phyloP scores from a whole-genome alignment of 1,139 yeast species.

The Suhomyces ambrosiae region DNA sequence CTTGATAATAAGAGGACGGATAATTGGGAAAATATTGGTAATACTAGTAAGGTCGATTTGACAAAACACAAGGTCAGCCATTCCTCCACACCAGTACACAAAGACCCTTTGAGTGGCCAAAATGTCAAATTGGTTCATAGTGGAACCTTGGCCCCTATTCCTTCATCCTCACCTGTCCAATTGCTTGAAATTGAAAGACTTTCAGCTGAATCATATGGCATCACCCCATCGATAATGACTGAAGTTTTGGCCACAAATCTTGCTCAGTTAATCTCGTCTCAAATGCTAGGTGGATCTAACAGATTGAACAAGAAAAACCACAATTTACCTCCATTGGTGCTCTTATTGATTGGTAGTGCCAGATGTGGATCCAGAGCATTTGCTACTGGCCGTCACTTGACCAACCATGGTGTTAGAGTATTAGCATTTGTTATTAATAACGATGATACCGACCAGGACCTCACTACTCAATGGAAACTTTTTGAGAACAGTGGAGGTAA shows the following conservation, averaged over 20 bases:
- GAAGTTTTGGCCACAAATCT: slow-evolving; percentile 77
- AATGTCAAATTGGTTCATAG: slow-evolving; percentile 25
- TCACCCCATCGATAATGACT: slow-evolving; percentile 50
- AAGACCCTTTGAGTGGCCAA: slow-evolving; percentile 10
- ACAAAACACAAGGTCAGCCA: slow-evolving; percentile 9
- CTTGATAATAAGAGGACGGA: slow-evolving; percentile 48
- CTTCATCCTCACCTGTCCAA: slow-evolving; percentile 80
- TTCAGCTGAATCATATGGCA: slow-evolving; percentile 54
- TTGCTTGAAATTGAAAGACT: slow-evolving; percentile 75
- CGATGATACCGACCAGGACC: slow-evolving; percentile 34
- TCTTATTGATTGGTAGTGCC: slow-evolving; percentile 71
- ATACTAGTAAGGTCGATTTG: slow-evolving; percentile 11
- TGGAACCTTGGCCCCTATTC: slow-evolving; percentile 37
- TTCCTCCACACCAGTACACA: slow-evolving; percentile 11
- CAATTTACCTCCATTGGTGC: slow-evolving; percentile 77
- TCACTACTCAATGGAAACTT: slow-evolving; percentile 49
- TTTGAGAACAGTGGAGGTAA: slow-evolving; percentile 54
- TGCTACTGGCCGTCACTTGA: slow-evolving; percentile 77
- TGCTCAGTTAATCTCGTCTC: slow-evolving; percentile 54
- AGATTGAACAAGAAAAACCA: slow-evolving; percentile 61
- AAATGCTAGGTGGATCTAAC: slow-evolving; percentile 67
- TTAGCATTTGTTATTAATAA: slow-evolving; percentile 54
- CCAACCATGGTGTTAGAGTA: slow-evolving; percentile 73
- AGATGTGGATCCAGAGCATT: slow-evolving; percentile 76
- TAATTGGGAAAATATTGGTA: slow-evolving; percentile 57